A percentile compares a stretch with the other conserved stretches of the same genome.
These are phyloP conservation scores for Aristolochia contorta DNA, from an alignment of 164 flowering plant species.

Conservation along the genomic window DNA sequence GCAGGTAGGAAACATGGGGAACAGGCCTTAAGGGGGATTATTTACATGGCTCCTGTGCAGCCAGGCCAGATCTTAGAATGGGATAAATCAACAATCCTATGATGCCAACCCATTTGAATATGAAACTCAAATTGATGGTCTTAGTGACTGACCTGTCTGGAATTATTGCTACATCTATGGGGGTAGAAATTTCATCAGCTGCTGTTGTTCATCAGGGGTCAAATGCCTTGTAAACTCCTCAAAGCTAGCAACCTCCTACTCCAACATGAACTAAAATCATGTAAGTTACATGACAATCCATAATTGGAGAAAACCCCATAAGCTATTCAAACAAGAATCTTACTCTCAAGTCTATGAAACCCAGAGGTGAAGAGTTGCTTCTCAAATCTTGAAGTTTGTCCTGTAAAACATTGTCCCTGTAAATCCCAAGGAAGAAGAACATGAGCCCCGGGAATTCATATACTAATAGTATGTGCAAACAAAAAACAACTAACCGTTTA, in stretches of 20 bases:
- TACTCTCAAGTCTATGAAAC: constrained; percentile 61
- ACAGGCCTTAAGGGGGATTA: too few species aligned
- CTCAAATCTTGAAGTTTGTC: constrained; percentile 39
- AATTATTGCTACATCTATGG: constrained; percentile 35
- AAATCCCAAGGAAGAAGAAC: constrained; percentile 8
- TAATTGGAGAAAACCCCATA: background rate
- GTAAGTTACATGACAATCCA: constrained; percentile 8
- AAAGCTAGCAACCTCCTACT: constrained; percentile 65
- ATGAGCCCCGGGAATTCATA: background rate
- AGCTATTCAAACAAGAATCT: constrained; percentile 11
- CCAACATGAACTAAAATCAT: constrained; percentile 16
- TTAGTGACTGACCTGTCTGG: constrained; percentile 48
- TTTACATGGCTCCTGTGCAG: too few species aligned
- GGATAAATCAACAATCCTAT: too few species aligned
- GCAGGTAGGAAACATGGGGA: too few species aligned
- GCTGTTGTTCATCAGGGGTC: constrained; percentile 52
- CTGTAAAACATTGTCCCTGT: constrained; percentile 49
- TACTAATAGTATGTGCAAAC: background rate
- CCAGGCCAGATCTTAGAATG: too few species aligned
- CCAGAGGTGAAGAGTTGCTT: constrained; percentile 47
- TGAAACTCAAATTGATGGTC: background rate
- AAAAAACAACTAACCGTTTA: too few species aligned
- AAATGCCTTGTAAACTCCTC: constrained; percentile 51
- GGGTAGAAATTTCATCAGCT: constrained; percentile 67
- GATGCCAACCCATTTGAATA: background rate